These are phyloP conservation scores for Echinochloa phyllopogon DNA, from an alignment of 176 grass and related monocot species.

Conservation along the genomic window DNA sequence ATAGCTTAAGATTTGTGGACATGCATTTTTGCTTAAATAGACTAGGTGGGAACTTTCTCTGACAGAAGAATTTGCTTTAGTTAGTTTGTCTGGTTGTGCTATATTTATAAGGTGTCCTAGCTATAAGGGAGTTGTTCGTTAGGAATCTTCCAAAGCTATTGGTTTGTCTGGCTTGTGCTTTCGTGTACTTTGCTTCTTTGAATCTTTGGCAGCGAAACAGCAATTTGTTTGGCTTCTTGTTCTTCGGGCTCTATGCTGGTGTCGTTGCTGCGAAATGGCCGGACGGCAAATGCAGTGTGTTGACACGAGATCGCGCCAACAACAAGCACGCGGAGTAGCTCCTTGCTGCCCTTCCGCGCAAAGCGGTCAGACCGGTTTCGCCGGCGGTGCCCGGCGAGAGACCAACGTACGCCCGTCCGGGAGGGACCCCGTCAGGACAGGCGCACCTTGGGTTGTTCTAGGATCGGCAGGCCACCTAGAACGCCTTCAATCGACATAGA, in stretches of 20 bases:
- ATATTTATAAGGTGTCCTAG: not conserved
- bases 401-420: too few species aligned
- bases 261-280: not conserved
- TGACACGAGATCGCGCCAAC: too few species aligned
- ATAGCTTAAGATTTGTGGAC: not conserved
- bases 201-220: not conserved
- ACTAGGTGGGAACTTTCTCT: not conserved
- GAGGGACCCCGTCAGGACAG: too few species aligned
- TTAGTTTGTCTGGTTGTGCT: not conserved
- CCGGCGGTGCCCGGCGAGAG: too few species aligned
- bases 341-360: too few species aligned
- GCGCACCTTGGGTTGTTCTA: too few species aligned
- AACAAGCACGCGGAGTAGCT: too few species aligned
- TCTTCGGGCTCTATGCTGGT: not conserved
- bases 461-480: too few species aligned
- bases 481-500: too few species aligned
- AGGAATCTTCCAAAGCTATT: not conserved
- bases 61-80: not conserved
- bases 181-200: not conserved
- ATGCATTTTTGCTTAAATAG: not conserved
- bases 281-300: not conserved
- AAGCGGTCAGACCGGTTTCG: too few species aligned
- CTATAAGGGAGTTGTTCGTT: not conserved
- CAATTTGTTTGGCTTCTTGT: conserved; percentile 22
- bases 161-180: not conserved